A percentile compares a stretch with the other conserved stretches of the same genome.
Evolutionary conservation across 2,329 filamentous ascomycete genomes (phyloP).

Genomic region (Xylariaceae sp.): DNA sequence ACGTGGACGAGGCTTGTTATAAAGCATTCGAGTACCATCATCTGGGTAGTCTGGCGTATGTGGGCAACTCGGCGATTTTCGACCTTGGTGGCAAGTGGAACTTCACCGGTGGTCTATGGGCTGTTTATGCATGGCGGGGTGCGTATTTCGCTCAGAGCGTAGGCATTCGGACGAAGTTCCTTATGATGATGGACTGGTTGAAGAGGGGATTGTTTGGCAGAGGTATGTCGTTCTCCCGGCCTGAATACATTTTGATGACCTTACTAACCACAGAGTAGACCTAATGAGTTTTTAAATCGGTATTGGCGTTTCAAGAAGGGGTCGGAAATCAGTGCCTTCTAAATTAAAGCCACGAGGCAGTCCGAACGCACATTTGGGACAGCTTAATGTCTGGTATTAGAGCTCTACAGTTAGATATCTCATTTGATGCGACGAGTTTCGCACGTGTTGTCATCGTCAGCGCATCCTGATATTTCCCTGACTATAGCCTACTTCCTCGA

Average conservation of each 20-base stretch:
- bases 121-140: constrained; percentile 92
- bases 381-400: too few relatives aligned
- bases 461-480: too few relatives aligned
- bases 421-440: too few relatives aligned
- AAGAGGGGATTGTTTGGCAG: constrained; percentile 93
- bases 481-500: too few relatives aligned
- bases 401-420: too few relatives aligned
- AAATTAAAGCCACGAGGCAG: too few relatives aligned
- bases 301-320: too few relatives aligned
- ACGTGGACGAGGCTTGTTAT: constrained; percentile 88
- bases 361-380: too few relatives aligned
- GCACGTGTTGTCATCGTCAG: too few relatives aligned
- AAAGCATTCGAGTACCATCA: constrained; percentile 93
- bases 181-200: constrained; percentile 98
- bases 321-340: too few relatives aligned
- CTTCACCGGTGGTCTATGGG: constrained; percentile 78
- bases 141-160: constrained; percentile 98
- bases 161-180: constrained; percentile 78
- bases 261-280: constrained; percentile 19
- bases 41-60: constrained; percentile 86
- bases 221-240: constrained; percentile 59
- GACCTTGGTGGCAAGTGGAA: constrained; percentile 77
- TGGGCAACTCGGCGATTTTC: constrained; percentile 95
- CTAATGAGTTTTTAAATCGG: constrained; percentile 28
- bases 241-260: constrained; percentile 4